A percentile compares a stretch with the other conserved stretches of the same genome.
phyloP scores from a whole-genome alignment of 169 alveolate genomes.

The Cryptosporidium tyzzeri region DNA sequence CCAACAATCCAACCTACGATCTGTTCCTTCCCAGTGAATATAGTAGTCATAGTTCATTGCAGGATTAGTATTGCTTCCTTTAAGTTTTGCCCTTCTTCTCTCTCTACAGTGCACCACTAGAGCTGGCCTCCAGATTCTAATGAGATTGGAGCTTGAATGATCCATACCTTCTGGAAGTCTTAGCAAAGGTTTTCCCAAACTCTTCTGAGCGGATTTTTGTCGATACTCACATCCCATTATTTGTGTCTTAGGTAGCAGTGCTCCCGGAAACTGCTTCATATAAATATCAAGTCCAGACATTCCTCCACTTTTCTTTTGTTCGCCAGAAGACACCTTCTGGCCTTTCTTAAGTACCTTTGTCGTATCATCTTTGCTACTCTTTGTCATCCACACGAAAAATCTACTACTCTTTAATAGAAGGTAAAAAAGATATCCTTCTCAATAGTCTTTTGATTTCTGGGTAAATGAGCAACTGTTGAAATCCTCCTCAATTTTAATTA shows the following conservation, averaged over 20 bases:
- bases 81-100: constrained; percentile 33
- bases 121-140: constrained; percentile 71
- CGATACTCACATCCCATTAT: constrained; percentile 72
- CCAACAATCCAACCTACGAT: constrained; percentile 91
- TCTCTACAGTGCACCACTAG: constrained; percentile 60
- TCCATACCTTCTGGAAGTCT: constrained; percentile 62
- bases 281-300: constrained; percentile 52
- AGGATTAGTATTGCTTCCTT: constrained; percentile 26
- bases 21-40: constrained; percentile 90
- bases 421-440: background rate
- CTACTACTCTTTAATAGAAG: background rate
- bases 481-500: constrained; percentile 3
- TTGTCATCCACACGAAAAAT: constrained; percentile 31
- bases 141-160: constrained; percentile 14
- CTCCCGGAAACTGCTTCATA: constrained; percentile 70
- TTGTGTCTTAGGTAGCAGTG: constrained; percentile 63
- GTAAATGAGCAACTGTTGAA: background rate
- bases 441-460: background rate
- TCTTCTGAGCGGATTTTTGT: constrained; percentile 20
- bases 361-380: constrained; percentile 42
- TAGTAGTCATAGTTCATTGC: constrained; percentile 86
- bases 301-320: constrained; percentile 20
- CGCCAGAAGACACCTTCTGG: constrained; percentile 65
- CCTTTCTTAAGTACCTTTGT: constrained; percentile 59
- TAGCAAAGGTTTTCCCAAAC: constrained; percentile 23